phyloP scores from a whole-genome alignment of 75 land plant genomes.

The Chamaecyparis obtusa region DNA sequence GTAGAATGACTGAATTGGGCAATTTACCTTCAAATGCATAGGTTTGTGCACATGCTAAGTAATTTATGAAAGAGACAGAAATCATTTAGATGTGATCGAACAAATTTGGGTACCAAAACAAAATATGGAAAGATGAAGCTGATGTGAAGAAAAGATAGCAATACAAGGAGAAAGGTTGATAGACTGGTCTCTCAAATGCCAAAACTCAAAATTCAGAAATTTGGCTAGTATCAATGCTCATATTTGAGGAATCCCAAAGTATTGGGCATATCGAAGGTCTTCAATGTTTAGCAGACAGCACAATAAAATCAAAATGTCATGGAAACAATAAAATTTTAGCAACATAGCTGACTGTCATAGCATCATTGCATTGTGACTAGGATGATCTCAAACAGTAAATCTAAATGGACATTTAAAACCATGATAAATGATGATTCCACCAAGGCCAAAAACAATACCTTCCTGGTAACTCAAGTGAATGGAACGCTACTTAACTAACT shows the following conservation, averaged over 20 bases:
- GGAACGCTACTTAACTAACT: neutral
- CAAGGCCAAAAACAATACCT: neutral
- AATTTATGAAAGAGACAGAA: neutral
- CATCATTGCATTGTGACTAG: too few relatives aligned
- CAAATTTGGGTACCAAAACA: neutral
- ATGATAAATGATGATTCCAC: too few relatives aligned
- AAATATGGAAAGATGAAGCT: neutral
- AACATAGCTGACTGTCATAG: too few relatives aligned
- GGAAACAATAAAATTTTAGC: too few relatives aligned
- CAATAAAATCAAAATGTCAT: too few relatives aligned
- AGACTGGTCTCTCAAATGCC: too few relatives aligned
- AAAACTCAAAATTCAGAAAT: too few relatives aligned
- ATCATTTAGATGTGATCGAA: too few relatives aligned
- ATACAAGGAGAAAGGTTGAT: neutral
- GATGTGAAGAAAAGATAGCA: neutral
- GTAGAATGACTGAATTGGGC: neutral
- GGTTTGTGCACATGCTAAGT: neutral
- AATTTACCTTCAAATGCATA: neutral
- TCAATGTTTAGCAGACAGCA: too few relatives aligned
- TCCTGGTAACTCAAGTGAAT: neutral
- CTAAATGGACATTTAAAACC: neutral
- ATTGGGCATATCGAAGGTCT: too few relatives aligned
- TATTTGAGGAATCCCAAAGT: too few relatives aligned
- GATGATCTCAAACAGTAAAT: too few relatives aligned
- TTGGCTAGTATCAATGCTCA: neutral